Conservation (phyloP, 805 yeast species). For the Starmera pachycereana region DNA sequence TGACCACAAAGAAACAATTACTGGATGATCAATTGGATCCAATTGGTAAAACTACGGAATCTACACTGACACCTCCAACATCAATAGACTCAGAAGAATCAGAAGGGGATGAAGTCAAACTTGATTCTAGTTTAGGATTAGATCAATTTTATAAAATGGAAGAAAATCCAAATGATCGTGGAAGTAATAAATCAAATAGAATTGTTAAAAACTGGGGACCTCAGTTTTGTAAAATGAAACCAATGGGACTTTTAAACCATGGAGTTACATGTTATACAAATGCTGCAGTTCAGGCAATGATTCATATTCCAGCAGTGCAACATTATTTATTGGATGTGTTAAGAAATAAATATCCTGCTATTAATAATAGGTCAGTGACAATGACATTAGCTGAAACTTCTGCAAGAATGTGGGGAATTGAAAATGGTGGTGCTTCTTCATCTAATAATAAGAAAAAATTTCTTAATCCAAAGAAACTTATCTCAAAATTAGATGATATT, state of each 20-base stretch:
- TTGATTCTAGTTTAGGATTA: conserved; percentile 38
- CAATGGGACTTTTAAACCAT: conserved; percentile 72
- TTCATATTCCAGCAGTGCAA: conserved; percentile 85
- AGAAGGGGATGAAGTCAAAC: conserved; percentile 18
- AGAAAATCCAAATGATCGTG: conserved; percentile 50
- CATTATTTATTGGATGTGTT: conserved; percentile 68
- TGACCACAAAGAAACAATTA: conserved; percentile 16
- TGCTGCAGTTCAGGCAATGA: conserved; percentile 83
- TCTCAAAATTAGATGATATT: conserved; percentile 65
- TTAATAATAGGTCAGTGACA: conserved; percentile 51
- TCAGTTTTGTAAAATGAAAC: conserved; percentile 34
- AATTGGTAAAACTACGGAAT: neutral
- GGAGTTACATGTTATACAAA: conserved; percentile 97
- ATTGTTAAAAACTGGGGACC: conserved; percentile 64
- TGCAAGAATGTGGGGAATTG: conserved; percentile 57
- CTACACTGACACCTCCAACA: conserved; percentile 19
- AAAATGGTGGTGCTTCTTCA: conserved; percentile 22
- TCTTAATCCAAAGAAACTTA: conserved; percentile 68
- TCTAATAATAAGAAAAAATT: conserved; percentile 26
- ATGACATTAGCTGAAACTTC: conserved; percentile 59
- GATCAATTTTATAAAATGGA: conserved; percentile 45
- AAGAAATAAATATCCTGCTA: conserved; percentile 37
- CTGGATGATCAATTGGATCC: conserved; percentile 10
- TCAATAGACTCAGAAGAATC: conserved; percentile 24
- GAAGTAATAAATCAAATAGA: conserved; percentile 47